Conservation (phyloP, 2,329 filamentous ascomycete species). For the Trichoderma cornu-damae region DNA sequence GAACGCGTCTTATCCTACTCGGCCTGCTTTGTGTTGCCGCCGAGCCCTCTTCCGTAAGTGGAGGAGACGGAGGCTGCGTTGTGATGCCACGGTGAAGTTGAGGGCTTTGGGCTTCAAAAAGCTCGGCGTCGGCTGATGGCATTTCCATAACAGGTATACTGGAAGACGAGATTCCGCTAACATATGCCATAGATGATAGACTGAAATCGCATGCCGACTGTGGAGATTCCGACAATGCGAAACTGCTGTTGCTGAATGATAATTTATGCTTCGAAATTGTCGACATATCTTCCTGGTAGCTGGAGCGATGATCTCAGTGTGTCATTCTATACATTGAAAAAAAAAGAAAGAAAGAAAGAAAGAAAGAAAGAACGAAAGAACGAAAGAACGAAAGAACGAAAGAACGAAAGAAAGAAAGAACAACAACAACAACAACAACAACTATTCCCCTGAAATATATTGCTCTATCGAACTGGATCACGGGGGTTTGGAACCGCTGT, state of each 20-base stretch:
- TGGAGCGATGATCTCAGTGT: background rate
- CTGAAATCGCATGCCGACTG: constrained; percentile 47
- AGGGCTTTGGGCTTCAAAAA: constrained; percentile 26
- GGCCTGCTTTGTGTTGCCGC: background rate
- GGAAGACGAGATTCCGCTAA: constrained; percentile 38
- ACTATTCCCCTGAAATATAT: background rate
- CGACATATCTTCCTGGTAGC: background rate
- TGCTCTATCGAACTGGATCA: background rate
- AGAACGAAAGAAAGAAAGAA: too few relatives aligned
- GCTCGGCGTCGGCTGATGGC: constrained; percentile 35
- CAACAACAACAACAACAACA: too few relatives aligned
- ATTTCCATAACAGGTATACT: constrained; percentile 35
- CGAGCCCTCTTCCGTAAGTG: background rate
- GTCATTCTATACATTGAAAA: background rate
- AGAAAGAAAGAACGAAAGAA: too few relatives aligned
- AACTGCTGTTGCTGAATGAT: constrained; percentile 49
- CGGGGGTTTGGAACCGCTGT: background rate
- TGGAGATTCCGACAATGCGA: constrained; percentile 47
- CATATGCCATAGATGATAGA: constrained; percentile 50
- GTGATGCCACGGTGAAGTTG: constrained; percentile 14
- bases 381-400: too few relatives aligned
- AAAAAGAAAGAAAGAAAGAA: too few relatives aligned
- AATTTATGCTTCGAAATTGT: constrained; percentile 26
- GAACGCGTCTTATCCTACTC: background rate
- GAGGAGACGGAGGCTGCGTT: background rate